These are phyloP conservation scores for Macrophomina phaseolina DNA, from an alignment of 2,329 filamentous ascomycete genomes.

Conservation along the genomic window DNA sequence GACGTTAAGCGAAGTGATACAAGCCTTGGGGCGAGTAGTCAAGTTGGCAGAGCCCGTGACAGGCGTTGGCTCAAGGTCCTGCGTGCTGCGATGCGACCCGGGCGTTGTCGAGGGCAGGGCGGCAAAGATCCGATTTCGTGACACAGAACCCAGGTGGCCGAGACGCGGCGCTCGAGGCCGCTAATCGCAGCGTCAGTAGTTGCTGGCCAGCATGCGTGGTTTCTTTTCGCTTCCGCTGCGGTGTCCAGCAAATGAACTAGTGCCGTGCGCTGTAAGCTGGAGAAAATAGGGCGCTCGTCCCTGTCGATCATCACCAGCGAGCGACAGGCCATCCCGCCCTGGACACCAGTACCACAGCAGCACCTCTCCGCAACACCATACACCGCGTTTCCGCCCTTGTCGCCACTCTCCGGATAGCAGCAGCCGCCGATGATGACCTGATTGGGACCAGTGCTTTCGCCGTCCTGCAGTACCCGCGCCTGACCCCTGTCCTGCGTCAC, in stretches of 20 bases:
- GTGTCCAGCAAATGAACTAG: neutral
- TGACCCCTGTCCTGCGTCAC: conserved; percentile 25
- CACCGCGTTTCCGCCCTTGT: neutral
- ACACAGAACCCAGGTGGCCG: neutral
- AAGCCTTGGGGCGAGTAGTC: neutral
- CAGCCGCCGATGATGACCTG: conserved; percentile 23
- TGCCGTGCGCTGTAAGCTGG: conserved; percentile 7
- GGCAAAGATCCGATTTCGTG: neutral
- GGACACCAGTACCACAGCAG: neutral
- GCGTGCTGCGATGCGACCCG: neutral
- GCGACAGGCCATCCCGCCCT: conserved; percentile 11
- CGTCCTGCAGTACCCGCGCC: neutral
- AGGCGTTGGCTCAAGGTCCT: neutral
- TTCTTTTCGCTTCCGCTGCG: neutral
- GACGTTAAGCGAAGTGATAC: neutral
- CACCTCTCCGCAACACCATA: conserved; percentile 12
- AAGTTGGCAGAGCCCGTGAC: neutral
- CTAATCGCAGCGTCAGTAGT: neutral
- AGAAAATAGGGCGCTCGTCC: neutral
- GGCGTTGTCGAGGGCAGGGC: neutral
- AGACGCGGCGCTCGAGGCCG: neutral
- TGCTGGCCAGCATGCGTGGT: neutral
- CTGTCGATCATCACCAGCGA: conserved; percentile 20
- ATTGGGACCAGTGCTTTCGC: conserved; percentile 9
- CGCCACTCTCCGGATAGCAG: conserved; percentile 3